Percentiles rank a stretch among this genome's conserved stretches.
Evolutionary conservation across 805 yeast genomes (phyloP).

Genomic region (Kodamaea lidongshanica): DNA sequence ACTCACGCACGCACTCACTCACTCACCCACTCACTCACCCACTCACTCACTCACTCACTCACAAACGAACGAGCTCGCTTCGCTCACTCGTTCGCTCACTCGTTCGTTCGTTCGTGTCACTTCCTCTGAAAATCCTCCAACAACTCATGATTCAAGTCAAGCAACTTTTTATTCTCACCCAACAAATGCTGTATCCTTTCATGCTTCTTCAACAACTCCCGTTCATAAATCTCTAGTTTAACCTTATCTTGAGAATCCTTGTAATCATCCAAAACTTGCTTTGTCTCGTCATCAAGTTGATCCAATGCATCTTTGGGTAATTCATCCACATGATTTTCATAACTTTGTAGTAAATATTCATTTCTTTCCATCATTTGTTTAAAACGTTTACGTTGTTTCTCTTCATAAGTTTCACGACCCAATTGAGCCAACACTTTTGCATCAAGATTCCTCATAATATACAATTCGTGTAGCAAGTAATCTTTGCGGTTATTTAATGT

Average conservation of each 20-base stretch:
- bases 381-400: conserved; percentile 7
- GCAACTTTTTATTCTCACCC: conserved; percentile 23
- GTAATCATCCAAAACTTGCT: conserved; percentile 10
- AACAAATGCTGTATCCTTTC: conserved; percentile 17
- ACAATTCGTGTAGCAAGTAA: conserved; percentile 18
- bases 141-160: conserved; percentile 28
- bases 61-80: no score
- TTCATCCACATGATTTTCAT: conserved; percentile 6
- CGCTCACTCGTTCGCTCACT: no score
- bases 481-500: conserved; percentile 6
- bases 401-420: conserved; percentile 17
- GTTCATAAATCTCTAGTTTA: conserved; percentile 15
- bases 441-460: conserved; percentile 15
- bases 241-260: conserved; percentile 13
- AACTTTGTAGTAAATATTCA: conserved; percentile 4
- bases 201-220: conserved; percentile 18
- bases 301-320: conserved; percentile 7
- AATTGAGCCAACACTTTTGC: conserved; percentile 19
- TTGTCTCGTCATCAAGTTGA: conserved; percentile 8
- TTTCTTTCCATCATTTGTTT: conserved; percentile 3
- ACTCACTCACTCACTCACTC: no score
- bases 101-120: no score
- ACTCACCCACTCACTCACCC: no score
- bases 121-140: conserved; percentile 7
- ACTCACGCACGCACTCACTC: no score